Percentiles rank a stretch among this genome's conserved stretches.
phyloP scores from a whole-genome alignment of 148 eudicot genomes.

The Arctostaphylos glauca region DNA sequence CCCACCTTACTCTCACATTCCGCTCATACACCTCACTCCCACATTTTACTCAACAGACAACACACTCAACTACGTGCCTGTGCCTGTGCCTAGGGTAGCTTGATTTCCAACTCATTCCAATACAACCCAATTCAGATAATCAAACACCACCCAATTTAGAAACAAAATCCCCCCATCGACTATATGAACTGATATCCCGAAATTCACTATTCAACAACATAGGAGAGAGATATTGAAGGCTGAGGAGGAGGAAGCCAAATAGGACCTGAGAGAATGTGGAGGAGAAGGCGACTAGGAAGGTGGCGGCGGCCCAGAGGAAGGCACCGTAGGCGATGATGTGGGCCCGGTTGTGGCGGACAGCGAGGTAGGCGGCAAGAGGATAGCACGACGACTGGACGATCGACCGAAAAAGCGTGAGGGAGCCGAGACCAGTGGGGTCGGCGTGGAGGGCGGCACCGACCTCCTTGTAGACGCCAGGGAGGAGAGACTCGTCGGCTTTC shows the following conservation, averaged over 20 bases:
- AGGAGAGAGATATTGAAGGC: background rate
- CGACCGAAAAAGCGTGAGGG: constrained; percentile 74
- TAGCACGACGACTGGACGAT: constrained; percentile 70
- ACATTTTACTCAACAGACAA: background rate
- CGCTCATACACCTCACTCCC: background rate
- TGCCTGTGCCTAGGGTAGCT: background rate
- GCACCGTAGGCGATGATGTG: constrained; percentile 85
- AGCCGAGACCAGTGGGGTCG: constrained; percentile 80
- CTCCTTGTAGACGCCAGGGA: constrained; percentile 83
- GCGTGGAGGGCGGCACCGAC: constrained; percentile 68
- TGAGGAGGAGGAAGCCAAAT: background rate
- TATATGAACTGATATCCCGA: background rate
- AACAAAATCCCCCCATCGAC: too few species aligned
- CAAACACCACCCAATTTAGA: background rate
- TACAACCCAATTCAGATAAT: background rate
- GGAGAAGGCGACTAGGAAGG: constrained; percentile 73
- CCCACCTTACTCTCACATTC: background rate
- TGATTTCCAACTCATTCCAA: background rate
- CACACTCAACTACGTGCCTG: background rate
- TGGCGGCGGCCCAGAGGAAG: constrained; percentile 82
- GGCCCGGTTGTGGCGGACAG: constrained; percentile 65
- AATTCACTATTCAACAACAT: background rate
- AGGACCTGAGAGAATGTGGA: constrained; percentile 66
- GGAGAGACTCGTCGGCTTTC: constrained; percentile 70
- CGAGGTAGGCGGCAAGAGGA: constrained; percentile 78